Conservation (phyloP, 306 rosid genomes). For the Erythrophleum fordii region DNA sequence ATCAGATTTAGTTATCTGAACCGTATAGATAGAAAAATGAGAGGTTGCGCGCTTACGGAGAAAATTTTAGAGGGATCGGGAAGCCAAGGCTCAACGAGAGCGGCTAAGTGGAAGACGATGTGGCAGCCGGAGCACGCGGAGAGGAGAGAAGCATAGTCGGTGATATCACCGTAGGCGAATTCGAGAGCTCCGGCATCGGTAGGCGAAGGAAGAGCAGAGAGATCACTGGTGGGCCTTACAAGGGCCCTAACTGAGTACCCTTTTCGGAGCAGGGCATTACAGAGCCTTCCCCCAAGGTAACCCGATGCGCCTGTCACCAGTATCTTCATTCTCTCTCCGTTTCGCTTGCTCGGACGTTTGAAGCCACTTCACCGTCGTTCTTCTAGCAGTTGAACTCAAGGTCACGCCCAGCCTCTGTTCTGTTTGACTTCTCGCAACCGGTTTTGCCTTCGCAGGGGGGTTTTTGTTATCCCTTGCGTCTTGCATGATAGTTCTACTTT, state of each 20-base stretch:
- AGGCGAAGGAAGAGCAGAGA: constrained; percentile 61
- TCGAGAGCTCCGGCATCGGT: constrained; percentile 45
- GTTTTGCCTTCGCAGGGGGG: too few relatives aligned
- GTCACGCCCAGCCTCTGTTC: background rate
- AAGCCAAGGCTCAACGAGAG: constrained; percentile 95
- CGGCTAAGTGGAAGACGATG: constrained; percentile 87
- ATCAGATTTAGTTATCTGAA: background rate
- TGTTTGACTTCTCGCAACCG: background rate
- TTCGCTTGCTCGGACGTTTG: background rate
- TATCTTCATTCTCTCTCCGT: constrained; percentile 46
- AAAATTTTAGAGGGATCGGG: constrained; percentile 81
- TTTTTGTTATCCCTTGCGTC: too few relatives aligned
- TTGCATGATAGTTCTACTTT: too few relatives aligned
- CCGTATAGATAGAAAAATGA: background rate
- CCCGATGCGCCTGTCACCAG: constrained; percentile 92
- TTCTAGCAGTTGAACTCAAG: background rate
- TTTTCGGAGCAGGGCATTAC: constrained; percentile 57
- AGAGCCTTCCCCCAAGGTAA: constrained; percentile 80
- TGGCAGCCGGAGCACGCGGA: constrained; percentile 75
- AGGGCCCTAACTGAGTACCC: constrained; percentile 73
- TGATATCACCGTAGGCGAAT: constrained; percentile 77
- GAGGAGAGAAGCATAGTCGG: constrained; percentile 71
- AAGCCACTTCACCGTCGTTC: background rate
- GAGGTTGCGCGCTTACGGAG: constrained; percentile 48
- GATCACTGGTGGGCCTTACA: constrained; percentile 84